Evolutionary conservation across 2,329 filamentous ascomycete species (phyloP), one percentile per base, ranked within the genome.

Genomic region (Metarhizium robertsii): DNA sequence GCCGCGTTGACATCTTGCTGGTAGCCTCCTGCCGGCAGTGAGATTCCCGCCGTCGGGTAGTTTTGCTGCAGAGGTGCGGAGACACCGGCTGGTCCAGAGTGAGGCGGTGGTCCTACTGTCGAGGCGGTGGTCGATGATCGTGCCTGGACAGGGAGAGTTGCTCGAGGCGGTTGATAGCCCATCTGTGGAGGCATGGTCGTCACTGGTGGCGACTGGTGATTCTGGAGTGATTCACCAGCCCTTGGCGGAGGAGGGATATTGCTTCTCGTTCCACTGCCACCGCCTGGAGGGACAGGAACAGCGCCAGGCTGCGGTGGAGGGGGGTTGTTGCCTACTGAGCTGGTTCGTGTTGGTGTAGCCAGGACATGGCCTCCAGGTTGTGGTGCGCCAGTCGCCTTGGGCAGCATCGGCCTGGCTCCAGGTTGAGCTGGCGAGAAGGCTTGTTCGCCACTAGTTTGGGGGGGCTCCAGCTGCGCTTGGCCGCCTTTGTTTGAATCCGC

Each of bases 231-330:
- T 67, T 81, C 75, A 42, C 76, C 77, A 38, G 69, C 72, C 63
- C 74, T 80, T 53, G 79, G 79, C 49, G 79, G 79, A 55, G 79
- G 77, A 56, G 78, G 78, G 36, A 79, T 59, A 47, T 59, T 53
- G 45, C 60, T 61, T 47, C 57, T 61, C n/a, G 53, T 45, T 48
- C 48, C 47, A 7, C 20, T n/a, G 16, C 50, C 30, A 13, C 30
- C 18, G 8, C 45, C 64, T 29, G 72, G 61, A 51, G 77, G 69
- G 48, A 70, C 64, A 43, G 82, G 81, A 47, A 75, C 71, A 43
- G 80, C 78, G 54, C 80, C 81, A 42, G 82, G 81, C 61, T 84
- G 80, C 34, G 82, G 81, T 58, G 76, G 69, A 55, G 80, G 76
- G 50, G 81, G 81, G 16, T 69, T 70, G 48, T 67, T 61, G 51